These are phyloP conservation scores for Amaranthus tricolor DNA, from an alignment of 179 eudicot species.

Conservation along the genomic window DNA sequence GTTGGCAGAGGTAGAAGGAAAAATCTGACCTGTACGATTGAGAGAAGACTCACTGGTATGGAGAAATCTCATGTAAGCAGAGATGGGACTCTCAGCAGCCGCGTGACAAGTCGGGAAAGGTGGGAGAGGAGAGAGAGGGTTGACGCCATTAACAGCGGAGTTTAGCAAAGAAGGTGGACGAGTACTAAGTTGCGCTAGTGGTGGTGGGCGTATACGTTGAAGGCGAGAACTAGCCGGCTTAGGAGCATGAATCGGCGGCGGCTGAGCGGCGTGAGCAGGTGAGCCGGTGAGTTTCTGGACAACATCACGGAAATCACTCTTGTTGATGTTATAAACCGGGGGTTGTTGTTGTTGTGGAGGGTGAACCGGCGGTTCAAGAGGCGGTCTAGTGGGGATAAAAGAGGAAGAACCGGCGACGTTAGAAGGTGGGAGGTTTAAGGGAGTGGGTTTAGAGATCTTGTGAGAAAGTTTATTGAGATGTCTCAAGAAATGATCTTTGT, in stretches of 20 bases:
- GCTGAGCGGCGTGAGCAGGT: slow-evolving; percentile 56
- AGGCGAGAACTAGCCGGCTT: slow-evolving; percentile 70
- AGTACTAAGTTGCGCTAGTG: slow-evolving; percentile 48
- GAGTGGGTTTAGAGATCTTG: slow-evolving; percentile 56
- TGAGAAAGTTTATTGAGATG: slow-evolving; percentile 59
- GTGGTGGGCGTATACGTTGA: slow-evolving; percentile 89
- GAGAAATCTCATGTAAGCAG: slow-evolving; percentile 76
- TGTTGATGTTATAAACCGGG: slow-evolving; percentile 84
- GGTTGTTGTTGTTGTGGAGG: slow-evolving; percentile 45
- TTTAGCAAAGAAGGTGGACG: slow-evolving; percentile 47
- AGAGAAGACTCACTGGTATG: slow-evolving; percentile 34
- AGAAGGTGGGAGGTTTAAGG: background rate
- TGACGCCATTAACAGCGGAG: slow-evolving; percentile 10
- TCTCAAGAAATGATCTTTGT: slow-evolving; percentile 39
- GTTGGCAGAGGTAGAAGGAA: background rate
- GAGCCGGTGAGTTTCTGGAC: slow-evolving; percentile 88
- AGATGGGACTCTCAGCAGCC: slow-evolving; percentile 85
- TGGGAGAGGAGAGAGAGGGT: slow-evolving; percentile 60
- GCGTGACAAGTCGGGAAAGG: slow-evolving; percentile 75
- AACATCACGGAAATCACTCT: slow-evolving; percentile 80
- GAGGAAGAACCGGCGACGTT: background rate
- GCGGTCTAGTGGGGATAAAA: slow-evolving; percentile 14
- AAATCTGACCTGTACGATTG: slow-evolving; percentile 21
- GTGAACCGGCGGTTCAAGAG: slow-evolving; percentile 18
- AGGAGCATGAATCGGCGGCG: slow-evolving; percentile 40